These are phyloP conservation scores for Ustilago curta DNA, from an alignment of 1,284 basidiomycete species.

Conservation along the genomic window DNA sequence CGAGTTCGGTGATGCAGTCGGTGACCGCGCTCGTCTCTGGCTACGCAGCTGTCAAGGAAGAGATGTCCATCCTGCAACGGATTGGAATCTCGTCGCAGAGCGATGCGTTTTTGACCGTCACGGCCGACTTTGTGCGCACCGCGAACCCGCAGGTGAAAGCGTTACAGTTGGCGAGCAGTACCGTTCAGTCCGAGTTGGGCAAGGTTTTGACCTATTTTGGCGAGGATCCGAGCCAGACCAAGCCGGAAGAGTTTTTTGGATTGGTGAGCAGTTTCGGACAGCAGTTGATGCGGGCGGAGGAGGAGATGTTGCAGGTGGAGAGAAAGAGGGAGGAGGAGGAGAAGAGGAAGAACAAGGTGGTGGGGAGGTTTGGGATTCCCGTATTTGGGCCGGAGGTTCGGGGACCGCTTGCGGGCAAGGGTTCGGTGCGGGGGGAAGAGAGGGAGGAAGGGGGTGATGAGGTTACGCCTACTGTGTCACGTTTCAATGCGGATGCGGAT, in stretches of 20 bases:
- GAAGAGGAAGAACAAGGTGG: constrained; percentile 45
- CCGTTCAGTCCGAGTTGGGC: constrained; percentile 33
- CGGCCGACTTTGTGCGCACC: constrained; percentile 33
- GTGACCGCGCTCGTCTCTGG: constrained; percentile 47
- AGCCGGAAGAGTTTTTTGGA: constrained; percentile 62
- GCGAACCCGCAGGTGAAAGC: constrained; percentile 48
- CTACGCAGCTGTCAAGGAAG: constrained; percentile 39
- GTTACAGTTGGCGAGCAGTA: constrained; percentile 34
- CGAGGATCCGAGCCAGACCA: constrained; percentile 53
- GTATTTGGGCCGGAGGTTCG: constrained; percentile 53
- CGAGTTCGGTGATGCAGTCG: constrained; percentile 36
- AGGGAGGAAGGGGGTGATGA: constrained; percentile 20
- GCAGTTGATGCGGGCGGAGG: constrained; percentile 62
- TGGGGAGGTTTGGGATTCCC: constrained; percentile 30
- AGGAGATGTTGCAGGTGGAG: constrained; percentile 60
- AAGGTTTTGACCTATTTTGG: constrained; percentile 55
- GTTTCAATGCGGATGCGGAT: constrained; percentile 28
- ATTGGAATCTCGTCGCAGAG: constrained; percentile 43
- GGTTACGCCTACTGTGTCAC: constrained; percentile 47
- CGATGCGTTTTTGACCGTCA: constrained; percentile 51
- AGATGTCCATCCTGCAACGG: constrained; percentile 37
- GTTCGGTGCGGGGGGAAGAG: not conserved
- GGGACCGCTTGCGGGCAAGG: constrained; percentile 28
- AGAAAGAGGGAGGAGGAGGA: constrained; percentile 51
- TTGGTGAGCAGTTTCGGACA: constrained; percentile 59